phyloP scores from a whole-genome alignment of 148 eudicot genomes.

The Chenopodium suecicum region DNA sequence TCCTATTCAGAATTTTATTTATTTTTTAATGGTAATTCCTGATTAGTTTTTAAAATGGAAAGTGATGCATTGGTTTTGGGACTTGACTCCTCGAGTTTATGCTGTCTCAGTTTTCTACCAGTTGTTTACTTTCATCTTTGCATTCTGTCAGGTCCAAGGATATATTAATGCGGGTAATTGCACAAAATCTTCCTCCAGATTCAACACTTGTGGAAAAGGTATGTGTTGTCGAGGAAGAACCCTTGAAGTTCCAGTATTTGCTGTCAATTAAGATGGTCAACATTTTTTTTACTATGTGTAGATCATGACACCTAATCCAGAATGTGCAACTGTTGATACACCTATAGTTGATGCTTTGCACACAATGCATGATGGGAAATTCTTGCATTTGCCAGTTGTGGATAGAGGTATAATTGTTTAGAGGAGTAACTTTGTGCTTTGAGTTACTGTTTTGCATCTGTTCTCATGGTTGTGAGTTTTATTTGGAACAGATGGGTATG shows the following conservation, averaged over 20 bases:
- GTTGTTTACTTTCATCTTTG: neutral
- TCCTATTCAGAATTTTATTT: neutral
- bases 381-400: constrained; percentile 92
- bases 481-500: constrained; percentile 59
- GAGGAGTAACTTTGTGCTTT: neutral
- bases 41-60: neutral
- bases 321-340: constrained; percentile 87
- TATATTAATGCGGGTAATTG: constrained; percentile 85
- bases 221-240: constrained; percentile 7
- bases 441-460: constrained; percentile 1
- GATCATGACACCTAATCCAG: constrained; percentile 99
- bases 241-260: neutral
- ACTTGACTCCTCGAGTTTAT: neutral
- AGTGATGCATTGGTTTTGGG: neutral
- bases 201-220: constrained; percentile 90
- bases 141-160: constrained; percentile 72
- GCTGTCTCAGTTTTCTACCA: neutral
- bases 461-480: constrained; percentile 23
- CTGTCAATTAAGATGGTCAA: neutral
- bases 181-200: constrained; percentile 75
- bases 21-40: neutral
- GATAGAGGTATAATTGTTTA: constrained; percentile 63
- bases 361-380: constrained; percentile 93
- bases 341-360: constrained; percentile 98
- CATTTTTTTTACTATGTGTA: constrained; percentile 28